Evolutionary conservation across 805 yeast species (phyloP), one percentile per base, ranked within the genome.

Genomic region (Candida methanosorbosa): DNA sequence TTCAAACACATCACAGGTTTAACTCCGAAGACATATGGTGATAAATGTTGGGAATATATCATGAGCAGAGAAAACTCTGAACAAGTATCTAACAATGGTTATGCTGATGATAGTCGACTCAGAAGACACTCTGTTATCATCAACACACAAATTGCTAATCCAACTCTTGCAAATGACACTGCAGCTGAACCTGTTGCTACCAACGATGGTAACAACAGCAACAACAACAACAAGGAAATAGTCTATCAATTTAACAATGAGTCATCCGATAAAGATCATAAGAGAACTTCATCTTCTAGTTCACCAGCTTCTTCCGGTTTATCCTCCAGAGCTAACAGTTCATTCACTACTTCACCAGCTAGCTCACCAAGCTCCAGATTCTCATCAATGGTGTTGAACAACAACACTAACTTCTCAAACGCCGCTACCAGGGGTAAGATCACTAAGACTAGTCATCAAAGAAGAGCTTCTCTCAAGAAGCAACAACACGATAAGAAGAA

Each of bases 1-100:
- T 86, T 86, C 66, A 81, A 86, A 57, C 72, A 79, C 36, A 83
- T 85, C 40, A 82, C 94, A 5, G 90, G 94, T 2, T 68, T 84
- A 38, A 85, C 95, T 1, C 94, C 94, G 18, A 83, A 85, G 62
- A 80, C 84, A 6, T 85, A 85, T 49, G 95, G 95, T 34, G 94
- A 85, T 50, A 76, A 78, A 42, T 82, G 94, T 52, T 79, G 75
- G 66, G 78, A 73, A 42, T 75, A 56, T 45, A 63, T 78, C 44
- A 68, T 68, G 41, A n/a, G n/a, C n/a, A n/a, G n/a, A n/a, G n/a
- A n/a, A n/a, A n/a, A n/a, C n/a, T n/a, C n/a, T n/a, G n/a, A n/a
- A n/a, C n/a, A n/a, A n/a, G n/a, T n/a, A n/a, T 16, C 25, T n/a
- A 20, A 43, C 41, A 20, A 35, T 30, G 11, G 44, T 46, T 19